A percentile compares a stretch with the other conserved stretches of the same genome.
Evolutionary conservation across 176 grass and related monocot genomes (phyloP).

Genomic region (Musa schizocarpa): DNA sequence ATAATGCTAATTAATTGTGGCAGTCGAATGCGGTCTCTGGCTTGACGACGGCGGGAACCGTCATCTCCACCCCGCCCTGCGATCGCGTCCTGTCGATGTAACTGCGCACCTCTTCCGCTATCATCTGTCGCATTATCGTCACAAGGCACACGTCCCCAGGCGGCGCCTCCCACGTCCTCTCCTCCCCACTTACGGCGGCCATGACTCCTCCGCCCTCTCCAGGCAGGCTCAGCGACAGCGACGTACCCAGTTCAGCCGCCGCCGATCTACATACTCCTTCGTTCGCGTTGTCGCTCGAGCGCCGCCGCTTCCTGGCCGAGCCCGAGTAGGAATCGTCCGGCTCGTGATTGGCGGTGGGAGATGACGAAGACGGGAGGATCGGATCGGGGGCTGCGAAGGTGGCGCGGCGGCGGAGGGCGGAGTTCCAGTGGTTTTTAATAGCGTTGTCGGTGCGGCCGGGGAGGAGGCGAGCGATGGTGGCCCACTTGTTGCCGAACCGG

Average conservation of each 20-base stretch:
- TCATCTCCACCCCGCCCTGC: neutral
- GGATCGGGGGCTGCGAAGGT: slow-evolving; percentile 1
- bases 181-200: neutral
- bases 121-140: slow-evolving; percentile 29
- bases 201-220: slow-evolving; percentile 7
- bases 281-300: neutral
- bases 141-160: slow-evolving; percentile 15
- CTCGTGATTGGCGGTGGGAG: neutral
- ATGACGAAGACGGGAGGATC: slow-evolving; percentile 20
- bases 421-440: slow-evolving; percentile 98
- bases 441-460: slow-evolving; percentile 83
- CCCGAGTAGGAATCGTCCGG: neutral
- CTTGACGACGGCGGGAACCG: slow-evolving; percentile 11
- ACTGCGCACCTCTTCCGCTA: slow-evolving; percentile 61
- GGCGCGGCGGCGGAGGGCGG: slow-evolving; percentile 43
- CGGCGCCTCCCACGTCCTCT: slow-evolving; percentile 18
- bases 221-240: slow-evolving; percentile 35
- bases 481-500: slow-evolving; percentile 75
- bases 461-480: slow-evolving; percentile 72
- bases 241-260: slow-evolving; percentile 37
- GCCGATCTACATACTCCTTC: neutral
- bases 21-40: neutral
- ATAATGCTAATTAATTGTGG: neutral
- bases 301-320: slow-evolving; percentile 21
- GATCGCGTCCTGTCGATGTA: slow-evolving; percentile 25